Conservation (phyloP, 2,329 filamentous ascomycete genomes). For the Fusarium sambucinum region DNA sequence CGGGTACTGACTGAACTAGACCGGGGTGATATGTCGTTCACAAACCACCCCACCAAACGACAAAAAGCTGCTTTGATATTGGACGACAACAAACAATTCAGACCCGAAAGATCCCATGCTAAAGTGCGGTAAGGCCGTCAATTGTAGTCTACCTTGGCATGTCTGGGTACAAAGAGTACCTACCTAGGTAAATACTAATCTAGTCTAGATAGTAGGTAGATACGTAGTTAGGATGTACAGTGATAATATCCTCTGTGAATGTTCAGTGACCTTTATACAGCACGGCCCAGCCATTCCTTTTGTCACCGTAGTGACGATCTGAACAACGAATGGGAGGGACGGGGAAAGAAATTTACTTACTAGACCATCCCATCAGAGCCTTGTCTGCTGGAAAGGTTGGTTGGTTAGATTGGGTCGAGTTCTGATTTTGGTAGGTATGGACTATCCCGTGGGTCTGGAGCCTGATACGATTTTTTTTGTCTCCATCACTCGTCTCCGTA, state of each 20-base stretch:
- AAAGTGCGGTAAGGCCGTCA: conserved; percentile 38
- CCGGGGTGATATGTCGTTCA: conserved; percentile 38
- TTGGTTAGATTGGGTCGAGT: conserved; percentile 7
- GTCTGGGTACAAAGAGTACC: background rate
- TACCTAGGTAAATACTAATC: background rate
- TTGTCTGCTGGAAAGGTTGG: conserved; percentile 5
- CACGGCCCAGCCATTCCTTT: conserved; percentile 48
- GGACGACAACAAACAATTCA: conserved; percentile 28
- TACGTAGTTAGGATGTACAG: background rate
- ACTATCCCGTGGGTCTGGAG: conserved; percentile 16
- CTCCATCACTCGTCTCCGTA: conserved; percentile 23
- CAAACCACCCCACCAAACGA: conserved; percentile 30
- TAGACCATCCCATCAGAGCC: background rate
- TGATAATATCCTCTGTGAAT: background rate
- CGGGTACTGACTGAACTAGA: conserved; percentile 13
- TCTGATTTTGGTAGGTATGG: conserved; percentile 11
- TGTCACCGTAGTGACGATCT: conserved; percentile 46
- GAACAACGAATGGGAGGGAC: conserved; percentile 28
- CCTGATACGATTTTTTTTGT: conserved; percentile 43
- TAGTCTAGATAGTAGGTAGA: background rate
- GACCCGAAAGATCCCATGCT: conserved; percentile 38
- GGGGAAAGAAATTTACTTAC: background rate
- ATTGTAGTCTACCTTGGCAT: conserved; percentile 36
- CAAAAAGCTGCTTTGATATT: conserved; percentile 35
- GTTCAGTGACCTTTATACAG: conserved; percentile 1